A percentile compares a stretch with the other conserved stretches of the same genome.
Conservation (phyloP, 345 rosid species). For the Pugionium cornutum region DNA sequence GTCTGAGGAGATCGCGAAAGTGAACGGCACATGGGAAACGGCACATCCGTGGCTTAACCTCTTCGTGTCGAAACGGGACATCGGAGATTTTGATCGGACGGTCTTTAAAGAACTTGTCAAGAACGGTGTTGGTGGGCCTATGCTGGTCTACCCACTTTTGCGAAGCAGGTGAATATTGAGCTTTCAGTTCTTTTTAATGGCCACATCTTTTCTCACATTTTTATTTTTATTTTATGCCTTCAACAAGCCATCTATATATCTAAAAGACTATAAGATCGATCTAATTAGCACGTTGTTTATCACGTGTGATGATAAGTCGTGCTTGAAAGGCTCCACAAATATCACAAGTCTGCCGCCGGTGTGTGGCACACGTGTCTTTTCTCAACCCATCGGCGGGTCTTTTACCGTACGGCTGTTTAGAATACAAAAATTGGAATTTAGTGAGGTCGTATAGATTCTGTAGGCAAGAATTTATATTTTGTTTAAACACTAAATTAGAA, state of each 20-base stretch:
- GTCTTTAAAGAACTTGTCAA: slow-evolving; percentile 66
- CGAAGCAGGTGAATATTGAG: slow-evolving; percentile 67
- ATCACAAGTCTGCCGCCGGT: too few relatives aligned
- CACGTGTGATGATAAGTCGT: slow-evolving; percentile 42
- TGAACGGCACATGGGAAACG: slow-evolving; percentile 71
- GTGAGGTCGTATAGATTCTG: slow-evolving; percentile 14
- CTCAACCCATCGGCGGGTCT: neutral
- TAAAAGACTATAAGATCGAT: slow-evolving; percentile 12
- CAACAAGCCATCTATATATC: slow-evolving; percentile 10
- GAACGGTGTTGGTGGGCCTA: slow-evolving; percentile 85
- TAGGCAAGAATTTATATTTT: slow-evolving; percentile 7
- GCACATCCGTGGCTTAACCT: slow-evolving; percentile 98
- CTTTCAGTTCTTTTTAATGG: neutral
- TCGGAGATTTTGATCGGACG: slow-evolving; percentile 60
- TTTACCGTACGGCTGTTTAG: neutral
- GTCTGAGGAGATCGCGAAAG: slow-evolving; percentile 58
- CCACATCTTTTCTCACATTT: neutral
- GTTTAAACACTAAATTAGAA: neutral
- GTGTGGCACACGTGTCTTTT: slow-evolving; percentile 28
- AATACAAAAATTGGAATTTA: slow-evolving; percentile 3
- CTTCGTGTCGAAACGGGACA: slow-evolving; percentile 62
- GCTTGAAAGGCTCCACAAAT: slow-evolving; percentile 1
- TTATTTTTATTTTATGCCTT: neutral
- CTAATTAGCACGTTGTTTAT: slow-evolving; percentile 32
- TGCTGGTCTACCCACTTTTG: slow-evolving; percentile 80